Base-by-base conservation (phyloP, 2,329 filamentous ascomycete genomes). In the Zasmidium cellare region DNA sequence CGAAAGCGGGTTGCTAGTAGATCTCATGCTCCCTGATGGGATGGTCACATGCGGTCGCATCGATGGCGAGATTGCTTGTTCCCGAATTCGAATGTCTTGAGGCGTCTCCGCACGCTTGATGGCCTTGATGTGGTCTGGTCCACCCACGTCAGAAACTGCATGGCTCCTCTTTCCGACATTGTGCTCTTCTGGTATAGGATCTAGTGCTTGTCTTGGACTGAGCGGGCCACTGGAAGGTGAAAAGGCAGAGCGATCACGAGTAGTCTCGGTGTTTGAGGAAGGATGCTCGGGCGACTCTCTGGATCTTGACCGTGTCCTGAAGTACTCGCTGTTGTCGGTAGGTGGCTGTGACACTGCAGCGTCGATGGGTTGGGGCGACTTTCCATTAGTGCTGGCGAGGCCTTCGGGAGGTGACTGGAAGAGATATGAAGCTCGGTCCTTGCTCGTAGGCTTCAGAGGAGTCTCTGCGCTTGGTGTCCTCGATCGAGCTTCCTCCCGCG, bases 391-490 rank as follows among this genome's bases (percentile, higher is more conserved):
- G 19, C 28, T 44, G 24, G 55, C 55, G 14, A 65, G 50, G 45
- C 60, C 55, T 28, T 64, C 64, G 22, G 78, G 76, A 12, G 77
- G 75, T 9, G 76, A 75, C 55, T 76, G 70, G 65, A 81, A 79
- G 3, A 81, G 70, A 24, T 76, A 72, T 14, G 79, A 79, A 9
- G 77, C 76, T 57, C 75, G 74, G 56, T 81, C 75, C 61, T 79
- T 78, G 25, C 75, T 72, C 9, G 74, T 76, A 19, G 77, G 73
- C 48, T 77, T 74, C 19, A 78, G 67, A 7, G 76, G 75, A 9
- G 68, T 72, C 47, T 66, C 66, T 12, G 59, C 62, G 51, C 67
- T 70, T 7, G 60, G 54, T 11, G 59, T 66, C 11, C 64, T 65
- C 11, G 53, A 60, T 28, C 61, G 63, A n/a, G 46, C 41, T 25